phyloP scores from a whole-genome alignment of 805 yeast species.

The Candida lessepsii region DNA sequence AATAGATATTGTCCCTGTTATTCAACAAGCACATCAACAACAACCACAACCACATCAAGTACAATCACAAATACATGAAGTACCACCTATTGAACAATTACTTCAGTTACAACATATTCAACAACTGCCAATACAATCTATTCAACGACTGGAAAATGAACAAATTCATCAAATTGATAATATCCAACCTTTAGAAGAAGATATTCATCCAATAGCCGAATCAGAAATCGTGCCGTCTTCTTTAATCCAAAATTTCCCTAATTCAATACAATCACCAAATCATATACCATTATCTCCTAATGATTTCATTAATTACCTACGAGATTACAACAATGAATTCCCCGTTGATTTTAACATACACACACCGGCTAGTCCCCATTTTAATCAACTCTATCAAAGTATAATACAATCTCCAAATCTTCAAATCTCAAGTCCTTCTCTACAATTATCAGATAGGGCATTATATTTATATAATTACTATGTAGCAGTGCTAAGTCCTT shows the following conservation, averaged over 20 bases:
- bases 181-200: too few relatives aligned
- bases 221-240: not conserved
- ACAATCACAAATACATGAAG: too few relatives aligned
- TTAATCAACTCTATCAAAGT: slow-evolving; percentile 1
- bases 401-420: slow-evolving; percentile 1
- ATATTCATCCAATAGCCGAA: too few relatives aligned
- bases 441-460: slow-evolving; percentile 2
- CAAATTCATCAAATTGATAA: too few relatives aligned
- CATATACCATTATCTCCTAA: slow-evolving; percentile 1
- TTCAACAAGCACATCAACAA: too few relatives aligned
- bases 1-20: too few relatives aligned
- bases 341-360: not conserved
- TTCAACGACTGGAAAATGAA: too few relatives aligned
- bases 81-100: too few relatives aligned
- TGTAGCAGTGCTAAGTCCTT: slow-evolving; percentile 41
- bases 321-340: slow-evolving; percentile 8
- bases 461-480: slow-evolving; percentile 47
- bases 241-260: too few relatives aligned
- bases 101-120: too few relatives aligned
- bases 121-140: too few relatives aligned
- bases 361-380: slow-evolving; percentile 6
- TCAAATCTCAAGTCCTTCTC: slow-evolving; percentile 10
- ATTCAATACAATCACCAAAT: not conserved
- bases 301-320: slow-evolving; percentile 8
- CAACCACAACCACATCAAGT: too few relatives aligned